These are phyloP conservation scores for Leishmania aethiopica DNA, from an alignment of 208 protist genomes.

Conservation along the genomic window DNA sequence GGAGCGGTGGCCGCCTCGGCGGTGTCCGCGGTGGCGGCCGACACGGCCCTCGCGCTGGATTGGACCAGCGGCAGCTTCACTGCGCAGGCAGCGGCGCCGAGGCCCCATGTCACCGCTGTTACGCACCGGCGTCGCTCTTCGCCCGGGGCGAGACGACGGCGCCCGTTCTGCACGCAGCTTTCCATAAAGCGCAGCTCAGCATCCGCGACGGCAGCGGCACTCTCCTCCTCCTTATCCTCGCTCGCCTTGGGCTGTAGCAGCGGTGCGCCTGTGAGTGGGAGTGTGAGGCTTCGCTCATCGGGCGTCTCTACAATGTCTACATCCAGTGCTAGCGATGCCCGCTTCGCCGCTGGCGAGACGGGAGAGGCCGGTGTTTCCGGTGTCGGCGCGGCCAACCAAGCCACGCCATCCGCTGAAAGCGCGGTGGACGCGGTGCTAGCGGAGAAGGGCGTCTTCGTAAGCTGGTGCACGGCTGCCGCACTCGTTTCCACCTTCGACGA, in stretches of 20 bases:
- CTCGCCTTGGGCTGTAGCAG: background rate
- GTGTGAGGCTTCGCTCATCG: background rate
- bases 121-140: constrained; percentile 34
- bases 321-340: background rate
- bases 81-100: constrained; percentile 49
- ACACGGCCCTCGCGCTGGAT: background rate
- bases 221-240: background rate
- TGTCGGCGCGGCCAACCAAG: background rate
- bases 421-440: background rate
- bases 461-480: background rate
- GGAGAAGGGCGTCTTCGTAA: background rate
- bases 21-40: background rate
- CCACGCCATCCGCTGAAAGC: background rate
- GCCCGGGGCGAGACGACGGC: constrained; percentile 19
- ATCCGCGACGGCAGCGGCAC: background rate
- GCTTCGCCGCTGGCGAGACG: background rate
- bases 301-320: background rate
- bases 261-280: background rate
- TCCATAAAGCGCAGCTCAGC: constrained; percentile 29
- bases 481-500: background rate
- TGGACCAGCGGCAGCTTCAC: constrained; percentile 20
- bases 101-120: constrained; percentile 64
- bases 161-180: constrained; percentile 16
- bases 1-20: background rate
- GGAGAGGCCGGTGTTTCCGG: background rate